phyloP scores from a whole-genome alignment of 129 eudicot genomes.

The Cynara cardunculus region DNA sequence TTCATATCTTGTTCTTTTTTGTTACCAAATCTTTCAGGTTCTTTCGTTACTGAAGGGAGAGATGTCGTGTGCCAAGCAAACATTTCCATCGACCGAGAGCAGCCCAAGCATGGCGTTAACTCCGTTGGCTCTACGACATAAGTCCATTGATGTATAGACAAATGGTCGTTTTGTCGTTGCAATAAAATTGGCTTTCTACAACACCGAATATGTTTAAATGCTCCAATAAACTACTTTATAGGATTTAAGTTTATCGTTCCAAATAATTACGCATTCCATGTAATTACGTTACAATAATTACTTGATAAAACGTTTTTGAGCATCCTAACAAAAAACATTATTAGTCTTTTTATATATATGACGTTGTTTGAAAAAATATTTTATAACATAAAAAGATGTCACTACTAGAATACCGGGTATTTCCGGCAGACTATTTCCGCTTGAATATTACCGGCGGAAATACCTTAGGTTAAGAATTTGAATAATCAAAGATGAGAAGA shows the following conservation, averaged over 20 bases:
- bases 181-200: background rate
- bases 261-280: background rate
- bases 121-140: conserved; percentile 1
- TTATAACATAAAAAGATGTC: too few species aligned
- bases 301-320: background rate
- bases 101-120: conserved; percentile 32
- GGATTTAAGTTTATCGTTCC: background rate
- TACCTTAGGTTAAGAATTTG: background rate
- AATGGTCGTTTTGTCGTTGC: background rate
- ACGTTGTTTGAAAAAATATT: background rate
- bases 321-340: background rate
- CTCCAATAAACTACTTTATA: background rate
- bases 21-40: conserved; percentile 23
- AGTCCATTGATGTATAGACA: background rate
- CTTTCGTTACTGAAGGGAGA: conserved; percentile 45
- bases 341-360: background rate
- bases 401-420: too few species aligned
- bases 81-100: conserved; percentile 41
- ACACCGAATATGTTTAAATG: background rate
- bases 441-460: too few species aligned
- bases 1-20: background rate
- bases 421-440: too few species aligned
- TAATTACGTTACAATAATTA: background rate
- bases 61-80: conserved; percentile 32
- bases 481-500: background rate